Base-by-base conservation (phyloP, 2,329 filamentous ascomycete species). In the Fusarium virguliforme region DNA sequence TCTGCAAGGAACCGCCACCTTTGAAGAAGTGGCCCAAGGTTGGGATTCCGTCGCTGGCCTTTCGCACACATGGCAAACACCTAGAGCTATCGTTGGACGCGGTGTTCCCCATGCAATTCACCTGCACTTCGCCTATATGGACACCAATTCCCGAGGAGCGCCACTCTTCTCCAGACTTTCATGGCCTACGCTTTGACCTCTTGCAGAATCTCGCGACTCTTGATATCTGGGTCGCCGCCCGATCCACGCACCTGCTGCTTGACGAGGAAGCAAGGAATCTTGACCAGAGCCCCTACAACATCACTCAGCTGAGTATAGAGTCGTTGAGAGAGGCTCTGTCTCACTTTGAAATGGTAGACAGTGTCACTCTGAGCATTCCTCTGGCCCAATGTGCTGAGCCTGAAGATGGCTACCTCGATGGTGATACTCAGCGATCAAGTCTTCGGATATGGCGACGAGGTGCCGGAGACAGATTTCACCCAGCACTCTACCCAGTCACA, bases 171-270 rank as follows among this genome's bases (percentile, higher is more conserved):
- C 13, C 51, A 5, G 62, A 65, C 28, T 57, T 65, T 8, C 62
- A 65, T 28, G 50, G 40, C 4, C 56, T 65, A 5, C 62, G 57
- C 6, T 57, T 65, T 37, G 62, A 65, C 8, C 50, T 57, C 18
- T 18, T 65, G 13, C 40, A 65, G 4, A 61, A 57, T 24, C 62
- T 65, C 7, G 51, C 57, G 22, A 57, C 50, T 18, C 50, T 62
- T 24, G 30, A 65, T 22, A 28, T 65, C 34, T 65, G 62, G 57
- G 12, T 65, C 37, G 58, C 62, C 4, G 62, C 50, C 38, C 57
- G 62, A 34, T 56, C 12, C 10, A 61, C 51, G 24, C 12, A 5
- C 10, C 2, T 28, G 1, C n/a, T 53, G 0, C 3, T 62, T 4
- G 28, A 50, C 28, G 24, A 24, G 1, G 5, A 65, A 8, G 57